A percentile compares a stretch with the other conserved stretches of the same genome.
phyloP scores from a whole-genome alignment of 352 stramenopile species.

The Globisporangium orthogonon region DNA sequence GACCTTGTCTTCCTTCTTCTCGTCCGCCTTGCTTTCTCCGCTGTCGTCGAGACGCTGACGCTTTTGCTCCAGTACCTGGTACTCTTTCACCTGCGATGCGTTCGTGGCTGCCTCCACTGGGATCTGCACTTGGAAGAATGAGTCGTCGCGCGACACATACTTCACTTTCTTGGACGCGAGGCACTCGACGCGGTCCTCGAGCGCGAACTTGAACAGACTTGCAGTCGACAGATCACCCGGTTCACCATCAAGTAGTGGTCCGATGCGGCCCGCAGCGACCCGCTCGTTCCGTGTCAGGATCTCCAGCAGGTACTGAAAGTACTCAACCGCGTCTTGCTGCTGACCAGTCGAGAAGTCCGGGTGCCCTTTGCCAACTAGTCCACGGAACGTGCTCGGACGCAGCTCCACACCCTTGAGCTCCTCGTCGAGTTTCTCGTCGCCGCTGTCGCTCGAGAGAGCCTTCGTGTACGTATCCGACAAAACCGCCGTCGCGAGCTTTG shows the following conservation, averaged over 20 bases:
- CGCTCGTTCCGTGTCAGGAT: constrained; percentile 86
- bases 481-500: constrained; percentile 88
- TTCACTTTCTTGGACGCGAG: constrained; percentile 78
- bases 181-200: constrained; percentile 81
- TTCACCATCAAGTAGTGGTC: constrained; percentile 34
- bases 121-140: constrained; percentile 82
- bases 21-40: constrained; percentile 9
- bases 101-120: constrained; percentile 85
- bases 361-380: constrained; percentile 93
- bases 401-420: constrained; percentile 34
- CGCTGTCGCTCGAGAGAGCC: constrained; percentile 13
- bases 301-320: constrained; percentile 95
- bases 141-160: constrained; percentile 80
- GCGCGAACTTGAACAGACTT: constrained; percentile 91
- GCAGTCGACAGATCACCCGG: constrained; percentile 56
- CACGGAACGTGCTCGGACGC: constrained; percentile 90
- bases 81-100: constrained; percentile 76
- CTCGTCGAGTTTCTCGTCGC: constrained; percentile 25
- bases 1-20: constrained; percentile 33
- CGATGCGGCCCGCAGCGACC: constrained; percentile 39
- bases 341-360: constrained; percentile 95
- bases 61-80: constrained; percentile 83
- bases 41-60: constrained; percentile 77
- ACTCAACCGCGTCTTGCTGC: constrained; percentile 98
- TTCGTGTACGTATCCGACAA: constrained; percentile 85